phyloP scores from a whole-genome alignment of 2,329 filamentous ascomycete species.

The Nemania sp. region DNA sequence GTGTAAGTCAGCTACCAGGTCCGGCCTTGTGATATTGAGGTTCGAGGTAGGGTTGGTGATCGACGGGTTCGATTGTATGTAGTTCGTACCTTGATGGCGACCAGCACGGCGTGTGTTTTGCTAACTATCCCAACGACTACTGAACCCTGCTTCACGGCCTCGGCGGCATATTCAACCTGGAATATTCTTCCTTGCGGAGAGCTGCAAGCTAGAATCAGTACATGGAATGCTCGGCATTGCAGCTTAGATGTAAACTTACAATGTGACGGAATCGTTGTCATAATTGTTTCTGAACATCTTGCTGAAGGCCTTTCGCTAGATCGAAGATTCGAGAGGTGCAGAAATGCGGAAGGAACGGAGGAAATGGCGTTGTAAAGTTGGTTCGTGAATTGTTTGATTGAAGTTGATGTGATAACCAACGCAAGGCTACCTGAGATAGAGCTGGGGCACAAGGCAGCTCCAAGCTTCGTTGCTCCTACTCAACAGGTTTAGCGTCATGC shows the following conservation, averaged over 20 bases:
- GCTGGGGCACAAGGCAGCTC: conserved; percentile 37
- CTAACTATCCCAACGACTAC: conserved; percentile 96
- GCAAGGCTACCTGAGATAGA: conserved; percentile 33
- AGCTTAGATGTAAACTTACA: conserved; percentile 62
- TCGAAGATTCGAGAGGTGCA: neutral
- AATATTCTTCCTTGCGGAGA: conserved; percentile 99
- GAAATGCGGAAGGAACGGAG: neutral
- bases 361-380: conserved; percentile 18
- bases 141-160: conserved; percentile 98
- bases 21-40: neutral
- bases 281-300: conserved; percentile 99
- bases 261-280: conserved; percentile 99
- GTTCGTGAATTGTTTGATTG: conserved; percentile 22
- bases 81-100: conserved; percentile 84
- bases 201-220: conserved; percentile 56
- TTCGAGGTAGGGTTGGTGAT: neutral
- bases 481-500: conserved; percentile 32
- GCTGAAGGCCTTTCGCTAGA: conserved; percentile 33
- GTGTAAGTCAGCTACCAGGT: conserved; percentile 4
- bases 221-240: conserved; percentile 24
- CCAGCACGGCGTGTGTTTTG: conserved; percentile 96
- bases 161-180: conserved; percentile 98
- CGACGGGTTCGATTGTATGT: neutral
- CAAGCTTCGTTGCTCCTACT: conserved; percentile 39
- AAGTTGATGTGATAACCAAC: conserved; percentile 30